Evolutionary conservation across 164 flowering plant genomes (phyloP).

Genomic region (Stephania japonica): DNA sequence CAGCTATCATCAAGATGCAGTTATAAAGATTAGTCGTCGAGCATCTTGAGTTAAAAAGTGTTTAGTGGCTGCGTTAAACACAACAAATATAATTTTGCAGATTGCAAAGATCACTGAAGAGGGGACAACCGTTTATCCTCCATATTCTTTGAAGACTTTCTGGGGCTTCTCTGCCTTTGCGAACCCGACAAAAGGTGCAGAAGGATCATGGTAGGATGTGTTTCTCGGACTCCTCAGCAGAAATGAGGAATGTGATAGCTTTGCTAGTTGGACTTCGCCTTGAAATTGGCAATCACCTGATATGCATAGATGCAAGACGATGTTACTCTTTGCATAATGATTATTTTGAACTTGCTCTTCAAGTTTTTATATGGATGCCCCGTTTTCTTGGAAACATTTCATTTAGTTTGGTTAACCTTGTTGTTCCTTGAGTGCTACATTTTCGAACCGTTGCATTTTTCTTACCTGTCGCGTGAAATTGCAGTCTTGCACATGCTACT

Average conservation of each 20-base stretch:
- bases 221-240: conserved; percentile 58
- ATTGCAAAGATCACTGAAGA: conserved; percentile 81
- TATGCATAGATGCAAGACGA: not conserved
- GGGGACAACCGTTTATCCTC: conserved; percentile 54
- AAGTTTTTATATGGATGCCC: conserved; percentile 4
- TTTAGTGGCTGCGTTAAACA: not conserved
- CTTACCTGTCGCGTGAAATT: too few species aligned
- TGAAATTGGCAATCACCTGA: not conserved
- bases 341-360: not conserved
- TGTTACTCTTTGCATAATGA: not conserved
- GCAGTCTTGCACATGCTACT: too few species aligned
- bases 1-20: too few species aligned
- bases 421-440: too few species aligned
- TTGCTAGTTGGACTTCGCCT: not conserved
- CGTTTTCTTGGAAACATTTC: not conserved
- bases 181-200: conserved; percentile 71
- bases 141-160: conserved; percentile 73
- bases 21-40: too few species aligned
- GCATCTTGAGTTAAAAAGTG: too few species aligned
- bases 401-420: too few species aligned
- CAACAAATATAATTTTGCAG: conserved; percentile 33
- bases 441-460: too few species aligned
- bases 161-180: conserved; percentile 77
- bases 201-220: conserved; percentile 62
- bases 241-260: conserved; percentile 81